Evolutionary conservation across 176 grass and related monocot genomes (phyloP).

Genomic region (Cenchrus americanus): DNA sequence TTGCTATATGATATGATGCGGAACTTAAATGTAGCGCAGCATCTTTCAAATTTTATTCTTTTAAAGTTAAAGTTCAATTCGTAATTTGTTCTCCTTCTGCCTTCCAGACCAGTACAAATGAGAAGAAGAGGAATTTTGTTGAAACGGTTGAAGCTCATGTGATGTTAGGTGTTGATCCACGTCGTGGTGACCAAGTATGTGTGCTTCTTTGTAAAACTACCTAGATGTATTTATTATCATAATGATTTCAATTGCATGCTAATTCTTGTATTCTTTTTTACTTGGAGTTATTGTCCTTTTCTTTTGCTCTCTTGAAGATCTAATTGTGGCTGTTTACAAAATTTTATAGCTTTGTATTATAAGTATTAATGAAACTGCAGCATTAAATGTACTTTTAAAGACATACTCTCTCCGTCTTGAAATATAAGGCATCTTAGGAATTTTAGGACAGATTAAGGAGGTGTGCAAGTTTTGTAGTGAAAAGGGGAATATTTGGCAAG

Average conservation of each 20-base stretch:
- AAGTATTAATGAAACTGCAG: background rate
- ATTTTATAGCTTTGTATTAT: background rate
- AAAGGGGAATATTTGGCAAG: no score
- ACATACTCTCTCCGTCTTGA: no score
- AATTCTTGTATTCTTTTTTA: background rate
- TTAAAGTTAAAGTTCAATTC: background rate
- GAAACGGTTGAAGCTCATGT: conserved; percentile 99
- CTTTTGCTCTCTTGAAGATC: background rate
- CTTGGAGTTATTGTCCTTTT: background rate
- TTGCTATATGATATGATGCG: background rate
- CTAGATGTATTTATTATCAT: background rate
- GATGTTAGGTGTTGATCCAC: conserved; percentile 94
- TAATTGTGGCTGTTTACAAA: background rate
- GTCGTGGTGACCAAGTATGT: conserved; percentile 85
- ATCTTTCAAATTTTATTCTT: background rate
- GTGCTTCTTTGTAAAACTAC: background rate
- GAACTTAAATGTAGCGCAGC: background rate
- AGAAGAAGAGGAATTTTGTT: conserved; percentile 67
- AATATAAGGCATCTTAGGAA: no score
- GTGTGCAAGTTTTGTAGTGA: no score
- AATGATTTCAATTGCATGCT: background rate
- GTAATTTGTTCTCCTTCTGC: conserved; percentile 40
- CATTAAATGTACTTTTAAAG: background rate
- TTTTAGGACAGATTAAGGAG: no score
- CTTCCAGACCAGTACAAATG: conserved; percentile 70